Conservation (phyloP, 2,329 filamentous ascomycete genomes). For the Thelonectria blattea region DNA sequence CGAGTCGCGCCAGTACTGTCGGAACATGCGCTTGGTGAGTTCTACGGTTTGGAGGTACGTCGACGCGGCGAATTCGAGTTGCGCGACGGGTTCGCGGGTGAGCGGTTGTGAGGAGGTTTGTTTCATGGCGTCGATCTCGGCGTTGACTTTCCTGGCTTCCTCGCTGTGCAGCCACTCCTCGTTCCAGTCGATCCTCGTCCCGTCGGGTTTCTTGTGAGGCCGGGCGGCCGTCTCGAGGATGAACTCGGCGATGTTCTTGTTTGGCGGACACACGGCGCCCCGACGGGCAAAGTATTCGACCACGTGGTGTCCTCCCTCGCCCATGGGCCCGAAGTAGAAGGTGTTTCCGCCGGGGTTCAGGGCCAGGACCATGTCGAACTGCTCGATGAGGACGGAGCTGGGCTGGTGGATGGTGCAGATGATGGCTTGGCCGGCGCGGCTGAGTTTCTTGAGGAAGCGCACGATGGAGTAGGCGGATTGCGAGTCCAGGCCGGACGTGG, state of each 20-base stretch:
- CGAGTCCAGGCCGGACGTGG: constrained; percentile 60
- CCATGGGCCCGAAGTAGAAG: constrained; percentile 59
- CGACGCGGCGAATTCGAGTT: constrained; percentile 70
- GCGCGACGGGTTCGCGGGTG: background rate
- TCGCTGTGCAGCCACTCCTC: constrained; percentile 73
- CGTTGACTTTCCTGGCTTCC: constrained; percentile 61
- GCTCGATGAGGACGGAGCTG: constrained; percentile 56
- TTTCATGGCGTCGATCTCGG: constrained; percentile 60
- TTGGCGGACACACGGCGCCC: constrained; percentile 68
- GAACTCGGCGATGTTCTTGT: constrained; percentile 55
- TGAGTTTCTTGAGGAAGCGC: constrained; percentile 62
- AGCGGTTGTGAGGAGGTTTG: background rate
- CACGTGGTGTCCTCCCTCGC: constrained; percentile 51
- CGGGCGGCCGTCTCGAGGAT: constrained; percentile 51
- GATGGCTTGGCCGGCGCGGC: constrained; percentile 60
- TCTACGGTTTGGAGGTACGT: constrained; percentile 65
- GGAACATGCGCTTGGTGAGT: constrained; percentile 72
- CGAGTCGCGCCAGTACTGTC: constrained; percentile 76
- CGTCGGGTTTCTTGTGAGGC: constrained; percentile 40
- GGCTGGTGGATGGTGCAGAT: constrained; percentile 66
- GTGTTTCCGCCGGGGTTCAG: constrained; percentile 56
- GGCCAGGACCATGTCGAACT: constrained; percentile 59
- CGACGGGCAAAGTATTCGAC: constrained; percentile 61
- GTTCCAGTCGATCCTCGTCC: constrained; percentile 69
- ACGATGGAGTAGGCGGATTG: constrained; percentile 63